Evolutionary conservation across 2,329 filamentous ascomycete species (phyloP), one percentile per base, ranked within the genome.

Genomic region (Proliferodiscus dingleyae): DNA sequence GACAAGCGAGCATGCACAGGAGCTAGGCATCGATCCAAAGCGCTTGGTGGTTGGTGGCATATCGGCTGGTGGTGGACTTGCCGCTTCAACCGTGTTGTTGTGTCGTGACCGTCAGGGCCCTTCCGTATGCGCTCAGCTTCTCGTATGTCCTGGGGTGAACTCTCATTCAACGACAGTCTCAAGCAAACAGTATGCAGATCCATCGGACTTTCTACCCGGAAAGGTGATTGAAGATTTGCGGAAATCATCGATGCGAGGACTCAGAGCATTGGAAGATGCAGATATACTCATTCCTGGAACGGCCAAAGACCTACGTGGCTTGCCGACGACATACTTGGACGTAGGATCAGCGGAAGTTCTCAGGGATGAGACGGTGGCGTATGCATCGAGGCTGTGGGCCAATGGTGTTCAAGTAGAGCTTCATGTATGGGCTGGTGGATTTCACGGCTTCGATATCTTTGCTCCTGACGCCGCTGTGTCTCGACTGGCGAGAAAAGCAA

Each of bases 61-160:
- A 51, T 74, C 70, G 32, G 74, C 74, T 1, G 74, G 74, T 3
- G 74, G 72, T 0, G 75, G 74, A 42, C 61, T 78, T 13, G 73
- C 73, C 0, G 71, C 73, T 1, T 71, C 68, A 3, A 62, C 73
- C 54, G 66, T 71, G 0, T 59, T 77, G 18, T 70, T 74, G 65
- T 54, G 51, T 2, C 48, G 60, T 5, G 57, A 62, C 40, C 39
- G 43, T 5, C 41, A 28, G 3, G 29, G 57, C 0, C 56, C 58
- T 0, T 52, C 48, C 2, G 19, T 63, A 2, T 51, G 51, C 2
- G 58, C 55, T 37, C 58, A 62, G 29, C 52, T 59, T 9, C 46
- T 64, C 3, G 39, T 59, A 1, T 58, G 53, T 21, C 61, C 61
- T 7, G 62, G 62, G 58, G 36, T 63, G 1, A 59, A 64, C 24